Evolutionary conservation across 495 filamentous ascomycete genomes (phyloP).

Genomic region (Zalerion maritima): DNA sequence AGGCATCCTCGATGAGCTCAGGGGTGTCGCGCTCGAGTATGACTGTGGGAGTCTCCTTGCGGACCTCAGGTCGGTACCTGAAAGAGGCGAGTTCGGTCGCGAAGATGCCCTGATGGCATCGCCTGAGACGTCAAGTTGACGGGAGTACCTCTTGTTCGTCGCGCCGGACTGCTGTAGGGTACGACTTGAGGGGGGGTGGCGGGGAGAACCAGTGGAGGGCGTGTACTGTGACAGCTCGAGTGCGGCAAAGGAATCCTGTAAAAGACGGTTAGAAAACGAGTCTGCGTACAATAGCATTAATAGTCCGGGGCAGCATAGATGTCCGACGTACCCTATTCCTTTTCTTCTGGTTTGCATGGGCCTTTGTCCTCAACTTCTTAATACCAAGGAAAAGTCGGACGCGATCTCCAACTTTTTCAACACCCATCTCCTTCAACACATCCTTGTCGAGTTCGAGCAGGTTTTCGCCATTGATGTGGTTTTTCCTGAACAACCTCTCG

Average conservation of each 20-base stretch:
- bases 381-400: slow-evolving; percentile 89
- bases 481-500: slow-evolving; percentile 76
- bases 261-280: slow-evolving; percentile 3
- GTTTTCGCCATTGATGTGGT: slow-evolving; percentile 94
- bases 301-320: slow-evolving; percentile 20
- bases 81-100: slow-evolving; percentile 57
- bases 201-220: slow-evolving; percentile 51
- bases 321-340: slow-evolving; percentile 58
- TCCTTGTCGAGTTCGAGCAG: slow-evolving; percentile 93
- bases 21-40: slow-evolving; percentile 18
- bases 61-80: slow-evolving; percentile 35
- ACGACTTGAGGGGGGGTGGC: slow-evolving; percentile 37
- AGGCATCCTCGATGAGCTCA: slow-evolving; percentile 18
- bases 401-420: slow-evolving; percentile 94
- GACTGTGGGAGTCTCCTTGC: slow-evolving; percentile 25
- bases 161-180: slow-evolving; percentile 29
- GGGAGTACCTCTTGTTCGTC: slow-evolving; percentile 60
- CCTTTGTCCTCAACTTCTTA: slow-evolving; percentile 77
- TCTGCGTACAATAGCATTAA: slow-evolving; percentile 9
- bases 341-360: slow-evolving; percentile 70
- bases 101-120: slow-evolving; percentile 42
- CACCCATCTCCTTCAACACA: slow-evolving; percentile 92
- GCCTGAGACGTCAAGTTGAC: slow-evolving; percentile 38
- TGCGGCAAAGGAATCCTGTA: slow-evolving; percentile 55
- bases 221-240: slow-evolving; percentile 45